Base-by-base conservation (phyloP, 1,284 basidiomycete genomes). In the Ganoderma lucidum region DNA sequence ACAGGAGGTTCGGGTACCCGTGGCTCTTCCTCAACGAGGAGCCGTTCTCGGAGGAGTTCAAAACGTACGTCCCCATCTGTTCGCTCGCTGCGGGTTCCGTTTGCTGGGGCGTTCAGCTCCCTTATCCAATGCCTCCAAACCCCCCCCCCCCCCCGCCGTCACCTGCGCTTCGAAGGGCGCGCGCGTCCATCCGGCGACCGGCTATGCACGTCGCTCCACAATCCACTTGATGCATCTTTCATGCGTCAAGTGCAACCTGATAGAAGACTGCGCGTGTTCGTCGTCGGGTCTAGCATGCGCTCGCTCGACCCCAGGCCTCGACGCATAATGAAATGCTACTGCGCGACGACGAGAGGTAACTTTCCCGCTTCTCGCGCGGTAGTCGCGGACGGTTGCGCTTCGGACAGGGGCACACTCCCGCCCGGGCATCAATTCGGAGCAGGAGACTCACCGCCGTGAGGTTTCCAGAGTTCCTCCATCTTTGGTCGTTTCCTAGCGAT, bases 11-110 rank as follows among this genome's bases (percentile, higher is more conserved):
- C 68, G 77, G 82, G 23, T 94, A 94, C 75, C 91, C 92, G 6
- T 94, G 91, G 80, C 87, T 92, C n/a, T 90, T 94, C 76, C 80
- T 94, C 73, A 94, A 94, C 76, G 92, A 94, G 70, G 87, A 88
- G 71, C 83, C 83, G 1, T 95, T 93, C 75, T 82, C 85, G 37
- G 89, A 92, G n/a, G 88, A 92, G 53, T 95, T 94, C 80, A 93
- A 91, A 74, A 80, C 81, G 87, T 80, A 64, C 48, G 80, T 75
- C 12, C 28, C 45, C 39, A n/a, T 44, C 19, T 39, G 15, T 4
- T 35, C 28, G 30, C 28, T 6, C 28, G 9, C 45, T 48, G 45
- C 45, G 28, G 32, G 53, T 12, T 17, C 12, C 17, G 55, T 14
- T 10, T 1, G 23, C 45, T 10, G n/a, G 5, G 45, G 45, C 23